Evolutionary conservation across 257 asterid genomes (phyloP).

Genomic region (Galeopsis tetrahit): DNA sequence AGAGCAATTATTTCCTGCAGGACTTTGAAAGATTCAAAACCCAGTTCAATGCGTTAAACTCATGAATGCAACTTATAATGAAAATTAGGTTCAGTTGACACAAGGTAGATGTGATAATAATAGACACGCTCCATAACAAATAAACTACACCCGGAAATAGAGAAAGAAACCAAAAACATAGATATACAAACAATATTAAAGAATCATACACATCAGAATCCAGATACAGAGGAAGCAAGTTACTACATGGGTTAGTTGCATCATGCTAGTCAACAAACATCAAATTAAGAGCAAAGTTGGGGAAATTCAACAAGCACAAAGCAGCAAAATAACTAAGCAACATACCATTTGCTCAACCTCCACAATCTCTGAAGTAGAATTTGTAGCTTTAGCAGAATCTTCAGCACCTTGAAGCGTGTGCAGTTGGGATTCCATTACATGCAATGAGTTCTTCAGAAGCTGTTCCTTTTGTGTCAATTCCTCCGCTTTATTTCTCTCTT

Average conservation of each 20-base stretch:
- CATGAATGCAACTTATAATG: background rate
- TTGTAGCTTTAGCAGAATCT: conserved; percentile 59
- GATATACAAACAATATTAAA: background rate
- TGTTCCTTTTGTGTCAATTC: conserved; percentile 66
- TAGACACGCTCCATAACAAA: background rate
- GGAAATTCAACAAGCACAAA: conserved; percentile 27
- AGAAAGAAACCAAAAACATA: background rate
- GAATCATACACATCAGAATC: background rate
- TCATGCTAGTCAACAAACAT: conserved; percentile 26
- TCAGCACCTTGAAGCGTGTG: conserved; percentile 61
- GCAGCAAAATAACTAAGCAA: conserved; percentile 32
- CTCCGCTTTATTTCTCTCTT: conserved; percentile 75
- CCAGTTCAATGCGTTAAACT: background rate
- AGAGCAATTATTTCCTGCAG: conserved; percentile 24
- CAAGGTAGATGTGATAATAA: background rate
- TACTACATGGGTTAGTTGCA: background rate
- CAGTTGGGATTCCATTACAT: conserved; percentile 74
- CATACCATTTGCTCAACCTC: conserved; percentile 89
- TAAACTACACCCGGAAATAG: background rate
- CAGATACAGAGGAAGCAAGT: conserved; percentile 10
- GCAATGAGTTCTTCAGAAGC: conserved; percentile 66
- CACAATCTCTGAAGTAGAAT: conserved; percentile 72
- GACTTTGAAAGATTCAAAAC: conserved; percentile 11
- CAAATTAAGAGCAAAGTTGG: conserved; percentile 15
- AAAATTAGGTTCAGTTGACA: background rate